Percentiles rank a stretch among this genome's conserved stretches.
Conservation (phyloP, 495 filamentous ascomycete genomes). For the Penicilliopsis zonata region DNA sequence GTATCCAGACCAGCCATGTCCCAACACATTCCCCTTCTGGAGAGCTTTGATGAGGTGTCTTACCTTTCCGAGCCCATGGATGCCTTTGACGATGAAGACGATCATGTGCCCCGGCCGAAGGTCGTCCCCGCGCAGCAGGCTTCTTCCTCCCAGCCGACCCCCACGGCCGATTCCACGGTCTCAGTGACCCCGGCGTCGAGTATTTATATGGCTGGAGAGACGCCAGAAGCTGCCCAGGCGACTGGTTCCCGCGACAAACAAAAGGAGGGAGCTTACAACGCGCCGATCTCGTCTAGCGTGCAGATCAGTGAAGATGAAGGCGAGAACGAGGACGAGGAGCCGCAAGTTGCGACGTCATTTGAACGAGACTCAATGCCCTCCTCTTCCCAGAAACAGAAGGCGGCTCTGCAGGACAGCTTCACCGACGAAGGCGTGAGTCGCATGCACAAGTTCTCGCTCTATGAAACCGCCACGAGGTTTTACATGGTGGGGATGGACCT, state of each 20-base stretch:
- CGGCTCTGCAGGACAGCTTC: slow-evolving; percentile 40
- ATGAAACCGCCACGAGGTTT: slow-evolving; percentile 84
- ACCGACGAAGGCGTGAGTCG: slow-evolving; percentile 62
- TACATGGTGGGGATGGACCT: slow-evolving; percentile 91
- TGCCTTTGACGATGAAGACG: slow-evolving; percentile 4
- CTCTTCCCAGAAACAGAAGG: slow-evolving; percentile 31
- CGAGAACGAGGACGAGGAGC: slow-evolving; percentile 30
- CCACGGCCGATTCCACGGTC: no score
- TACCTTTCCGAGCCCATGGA: slow-evolving; percentile 8
- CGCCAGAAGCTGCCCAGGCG: no score
- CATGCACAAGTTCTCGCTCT: slow-evolving; percentile 93
- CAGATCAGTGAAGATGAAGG: slow-evolving; percentile 15
- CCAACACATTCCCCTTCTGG: no score
- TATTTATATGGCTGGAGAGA: no score
- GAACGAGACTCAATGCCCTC: slow-evolving; percentile 27
- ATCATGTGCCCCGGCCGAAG: slow-evolving; percentile 9
- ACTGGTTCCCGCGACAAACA: no score
- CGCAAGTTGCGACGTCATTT: slow-evolving; percentile 29
- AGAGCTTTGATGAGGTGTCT: slow-evolving; percentile 28
- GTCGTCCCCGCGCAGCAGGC: no score
- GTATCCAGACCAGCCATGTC: no score
- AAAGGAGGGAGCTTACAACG: slow-evolving; percentile 16
- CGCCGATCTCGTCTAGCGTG: slow-evolving; percentile 8
- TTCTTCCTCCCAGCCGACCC: no score
- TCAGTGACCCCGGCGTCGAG: no score